phyloP scores from a whole-genome alignment of 2,329 filamentous ascomycete genomes.

The Teratosphaeria epicoccoides region DNA sequence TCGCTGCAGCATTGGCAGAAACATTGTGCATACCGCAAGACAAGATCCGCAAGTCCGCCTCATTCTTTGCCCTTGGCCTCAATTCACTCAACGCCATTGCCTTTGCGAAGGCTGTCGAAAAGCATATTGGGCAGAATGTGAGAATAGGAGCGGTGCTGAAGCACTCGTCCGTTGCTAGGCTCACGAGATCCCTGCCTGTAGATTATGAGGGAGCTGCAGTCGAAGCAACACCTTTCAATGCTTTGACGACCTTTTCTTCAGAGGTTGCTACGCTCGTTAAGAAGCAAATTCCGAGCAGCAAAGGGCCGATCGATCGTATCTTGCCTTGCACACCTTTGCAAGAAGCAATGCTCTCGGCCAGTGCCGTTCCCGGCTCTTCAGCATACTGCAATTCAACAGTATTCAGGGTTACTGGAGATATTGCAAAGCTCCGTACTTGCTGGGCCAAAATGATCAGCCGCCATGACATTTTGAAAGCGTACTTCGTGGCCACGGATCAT shows the following conservation, averaged over 20 bases:
- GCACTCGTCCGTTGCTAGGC: conserved; percentile 52
- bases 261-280: neutral
- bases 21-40: conserved; percentile 37
- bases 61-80: conserved; percentile 67
- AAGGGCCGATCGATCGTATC: conserved; percentile 40
- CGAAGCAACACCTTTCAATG: neutral
- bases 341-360: conserved; percentile 69
- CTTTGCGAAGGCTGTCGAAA: conserved; percentile 50
- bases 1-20: conserved; percentile 47
- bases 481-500: conserved; percentile 57
- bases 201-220: neutral
- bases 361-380: conserved; percentile 30
- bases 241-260: neutral
- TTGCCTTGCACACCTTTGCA: conserved; percentile 80
- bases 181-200: conserved; percentile 36
- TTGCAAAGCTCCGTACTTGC: conserved; percentile 41
- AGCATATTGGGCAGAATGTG: conserved; percentile 38
- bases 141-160: conserved; percentile 61
- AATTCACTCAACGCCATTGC: conserved; percentile 76
- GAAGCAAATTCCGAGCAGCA: neutral
- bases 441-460: conserved; percentile 55
- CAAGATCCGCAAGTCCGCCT: conserved; percentile 52
- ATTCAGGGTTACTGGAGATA: conserved; percentile 47
- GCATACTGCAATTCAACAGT: conserved; percentile 66
- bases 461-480: conserved; percentile 69